Percentiles rank a stretch among this genome's conserved stretches.
phyloP scores from a whole-genome alignment of 2,329 filamentous ascomycete genomes.

The Pseudocercospora macadamiae region DNA sequence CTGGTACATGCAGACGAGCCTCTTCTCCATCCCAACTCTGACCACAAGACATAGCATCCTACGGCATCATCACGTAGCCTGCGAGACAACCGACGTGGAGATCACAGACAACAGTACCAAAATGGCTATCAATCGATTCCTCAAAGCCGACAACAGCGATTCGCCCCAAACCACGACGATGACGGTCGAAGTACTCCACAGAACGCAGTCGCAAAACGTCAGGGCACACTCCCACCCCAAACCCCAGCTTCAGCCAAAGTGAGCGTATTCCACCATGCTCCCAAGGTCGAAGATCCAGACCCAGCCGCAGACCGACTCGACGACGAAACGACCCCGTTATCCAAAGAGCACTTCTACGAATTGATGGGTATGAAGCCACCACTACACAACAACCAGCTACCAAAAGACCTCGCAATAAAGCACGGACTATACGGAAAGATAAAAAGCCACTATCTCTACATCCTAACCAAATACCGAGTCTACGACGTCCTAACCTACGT shows the following conservation, averaged over 20 bases:
- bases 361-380: conserved; percentile 37
- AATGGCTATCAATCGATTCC: neutral
- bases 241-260: conserved; percentile 17
- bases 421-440: conserved; percentile 36
- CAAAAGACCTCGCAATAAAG: conserved; percentile 30
- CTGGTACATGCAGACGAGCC: conserved; percentile 22
- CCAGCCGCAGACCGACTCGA: conserved; percentile 31
- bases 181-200: neutral
- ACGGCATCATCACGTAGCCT: conserved; percentile 13
- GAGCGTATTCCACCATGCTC: conserved; percentile 20
- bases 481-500: conserved; percentile 37
- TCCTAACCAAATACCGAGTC: conserved; percentile 35
- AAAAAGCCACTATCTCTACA: conserved; percentile 21
- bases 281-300: conserved; percentile 31
- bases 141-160: conserved; percentile 10
- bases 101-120: neutral
- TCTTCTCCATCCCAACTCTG: neutral
- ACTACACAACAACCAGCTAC: conserved; percentile 21
- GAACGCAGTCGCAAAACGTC: conserved; percentile 10
- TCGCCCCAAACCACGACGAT: neutral
- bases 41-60: conserved; percentile 8
- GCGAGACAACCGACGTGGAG: neutral
- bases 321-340: conserved; percentile 24
- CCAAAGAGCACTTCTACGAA: conserved; percentile 33
- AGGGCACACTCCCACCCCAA: conserved; percentile 13